Conservation (phyloP, 192 early-diverging fungal genomes). For the Rhizophlyctis rosea region DNA sequence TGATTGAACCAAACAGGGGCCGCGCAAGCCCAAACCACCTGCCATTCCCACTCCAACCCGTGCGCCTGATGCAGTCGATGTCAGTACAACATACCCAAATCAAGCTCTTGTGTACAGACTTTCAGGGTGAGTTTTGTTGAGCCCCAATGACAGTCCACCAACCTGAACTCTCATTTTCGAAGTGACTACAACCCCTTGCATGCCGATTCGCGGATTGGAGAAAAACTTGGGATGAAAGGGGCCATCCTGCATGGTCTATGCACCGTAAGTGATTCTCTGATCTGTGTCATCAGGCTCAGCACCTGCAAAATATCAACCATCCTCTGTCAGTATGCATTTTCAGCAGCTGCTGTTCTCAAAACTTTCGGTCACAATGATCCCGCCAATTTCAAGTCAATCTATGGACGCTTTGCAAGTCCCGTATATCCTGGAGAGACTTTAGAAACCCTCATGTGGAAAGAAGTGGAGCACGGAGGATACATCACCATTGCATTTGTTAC, state of each 20-base stretch:
- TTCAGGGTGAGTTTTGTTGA: constrained; percentile 51
- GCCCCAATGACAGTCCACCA: not conserved
- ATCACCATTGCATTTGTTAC: constrained; percentile 57
- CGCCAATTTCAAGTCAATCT: constrained; percentile 56
- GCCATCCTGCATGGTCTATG: constrained; percentile 73
- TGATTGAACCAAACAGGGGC: constrained; percentile 37
- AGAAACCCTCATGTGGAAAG: constrained; percentile 70
- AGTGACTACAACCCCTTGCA: constrained; percentile 79
- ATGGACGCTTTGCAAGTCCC: constrained; percentile 55
- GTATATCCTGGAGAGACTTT: constrained; percentile 72
- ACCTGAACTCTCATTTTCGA: not conserved
- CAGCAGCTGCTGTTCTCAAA: constrained; percentile 58
- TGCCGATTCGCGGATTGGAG: constrained; percentile 65
- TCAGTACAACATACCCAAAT: constrained; percentile 38
- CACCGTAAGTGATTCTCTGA: constrained; percentile 48
- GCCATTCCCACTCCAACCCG: constrained; percentile 46
- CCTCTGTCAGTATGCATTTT: constrained; percentile 50
- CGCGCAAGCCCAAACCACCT: constrained; percentile 62
- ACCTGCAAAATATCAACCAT: constrained; percentile 6
- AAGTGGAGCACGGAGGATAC: constrained; percentile 37
- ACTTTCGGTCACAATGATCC: constrained; percentile 53
- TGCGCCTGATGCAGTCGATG: constrained; percentile 56
- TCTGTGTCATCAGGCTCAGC: constrained; percentile 46
- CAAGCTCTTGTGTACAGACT: constrained; percentile 72
- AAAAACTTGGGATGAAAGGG: constrained; percentile 63